Percentiles rank a stretch among this genome's conserved stretches.
These are phyloP conservation scores for Cercophora scortea DNA, from an alignment of 495 filamentous ascomycete species.

Conservation along the genomic window DNA sequence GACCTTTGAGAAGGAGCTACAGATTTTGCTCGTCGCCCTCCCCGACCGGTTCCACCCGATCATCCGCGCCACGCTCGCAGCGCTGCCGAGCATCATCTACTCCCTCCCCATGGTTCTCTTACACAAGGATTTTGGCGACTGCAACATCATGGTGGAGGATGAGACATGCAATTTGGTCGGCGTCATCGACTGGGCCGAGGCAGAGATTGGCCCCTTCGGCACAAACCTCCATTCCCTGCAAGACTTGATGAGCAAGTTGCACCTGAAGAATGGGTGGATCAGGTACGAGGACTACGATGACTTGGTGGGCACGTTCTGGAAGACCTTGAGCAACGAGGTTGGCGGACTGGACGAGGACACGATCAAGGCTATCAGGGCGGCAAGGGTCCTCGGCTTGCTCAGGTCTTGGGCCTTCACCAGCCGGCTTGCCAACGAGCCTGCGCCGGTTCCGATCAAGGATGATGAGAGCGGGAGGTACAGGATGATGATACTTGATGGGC, in stretches of 20 bases:
- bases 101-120: conserved; percentile 28
- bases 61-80: conserved; percentile 22
- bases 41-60: conserved; percentile 29
- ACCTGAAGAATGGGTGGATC: conserved; percentile 29
- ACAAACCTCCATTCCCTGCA: conserved; percentile 32
- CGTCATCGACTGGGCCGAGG: conserved; percentile 37
- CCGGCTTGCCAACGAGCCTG: conserved; percentile 27
- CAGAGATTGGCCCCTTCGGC: conserved; percentile 31
- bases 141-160: conserved; percentile 33
- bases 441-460: conserved; percentile 28
- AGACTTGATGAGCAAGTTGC: conserved; percentile 24
- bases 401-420: conserved; percentile 30
- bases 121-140: conserved; percentile 27
- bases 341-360: conserved; percentile 22
- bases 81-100: conserved; percentile 20
- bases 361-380: conserved; percentile 24
- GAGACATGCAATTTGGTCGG: conserved; percentile 26
- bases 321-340: conserved; percentile 21
- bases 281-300: conserved; percentile 27
- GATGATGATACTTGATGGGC: conserved; percentile 30
- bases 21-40: conserved; percentile 20
- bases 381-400: conserved; percentile 30
- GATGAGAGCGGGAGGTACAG: conserved; percentile 33
- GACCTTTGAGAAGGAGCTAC: conserved; percentile 22
- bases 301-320: conserved; percentile 29